Conservation (phyloP, 768 basidiomycete genomes). For the Panaeolus papilionaceus region DNA sequence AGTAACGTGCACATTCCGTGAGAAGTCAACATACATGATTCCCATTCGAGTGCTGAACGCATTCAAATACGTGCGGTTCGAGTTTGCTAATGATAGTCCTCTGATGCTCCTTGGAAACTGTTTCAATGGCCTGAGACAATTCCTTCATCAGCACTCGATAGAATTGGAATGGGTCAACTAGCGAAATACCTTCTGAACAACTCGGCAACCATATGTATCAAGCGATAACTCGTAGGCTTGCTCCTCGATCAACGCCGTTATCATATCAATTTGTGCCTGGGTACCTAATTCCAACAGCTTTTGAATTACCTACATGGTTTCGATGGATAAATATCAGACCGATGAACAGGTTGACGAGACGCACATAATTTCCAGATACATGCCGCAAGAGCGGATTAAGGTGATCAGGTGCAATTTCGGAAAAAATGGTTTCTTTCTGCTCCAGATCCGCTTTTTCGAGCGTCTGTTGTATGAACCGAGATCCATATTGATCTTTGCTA, state of each 20-base stretch:
- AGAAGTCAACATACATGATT: slow-evolving; percentile 75
- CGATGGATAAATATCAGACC: slow-evolving; percentile 16
- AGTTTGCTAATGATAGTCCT: slow-evolving; percentile 76
- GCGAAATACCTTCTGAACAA: slow-evolving; percentile 82
- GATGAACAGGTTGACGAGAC: slow-evolving; percentile 29
- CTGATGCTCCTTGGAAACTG: slow-evolving; percentile 81
- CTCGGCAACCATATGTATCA: slow-evolving; percentile 97
- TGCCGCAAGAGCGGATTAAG: slow-evolving; percentile 83
- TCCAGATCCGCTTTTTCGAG: slow-evolving; percentile 65
- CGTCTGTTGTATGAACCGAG: slow-evolving; percentile 94
- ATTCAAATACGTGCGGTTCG: slow-evolving; percentile 79
- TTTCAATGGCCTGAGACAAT: slow-evolving; percentile 76
- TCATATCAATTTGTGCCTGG: slow-evolving; percentile 69
- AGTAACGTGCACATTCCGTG: slow-evolving; percentile 12
- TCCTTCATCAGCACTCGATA: slow-evolving; percentile 16
- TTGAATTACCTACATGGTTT: slow-evolving; percentile 76
- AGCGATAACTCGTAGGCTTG: slow-evolving; percentile 78
- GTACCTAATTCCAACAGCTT: slow-evolving; percentile 92
- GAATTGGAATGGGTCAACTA: not conserved
- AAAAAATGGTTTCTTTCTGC: slow-evolving; percentile 86
- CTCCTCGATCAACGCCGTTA: slow-evolving; percentile 78
- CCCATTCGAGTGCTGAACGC: slow-evolving; percentile 90
- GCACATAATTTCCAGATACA: slow-evolving; percentile 95
- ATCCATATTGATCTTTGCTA: slow-evolving; percentile 94
- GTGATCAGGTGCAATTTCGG: slow-evolving; percentile 85